A percentile compares a stretch with the other conserved stretches of the same genome.
phyloP scores from a whole-genome alignment of 306 rosid genomes.

The Carpinus viminea region DNA sequence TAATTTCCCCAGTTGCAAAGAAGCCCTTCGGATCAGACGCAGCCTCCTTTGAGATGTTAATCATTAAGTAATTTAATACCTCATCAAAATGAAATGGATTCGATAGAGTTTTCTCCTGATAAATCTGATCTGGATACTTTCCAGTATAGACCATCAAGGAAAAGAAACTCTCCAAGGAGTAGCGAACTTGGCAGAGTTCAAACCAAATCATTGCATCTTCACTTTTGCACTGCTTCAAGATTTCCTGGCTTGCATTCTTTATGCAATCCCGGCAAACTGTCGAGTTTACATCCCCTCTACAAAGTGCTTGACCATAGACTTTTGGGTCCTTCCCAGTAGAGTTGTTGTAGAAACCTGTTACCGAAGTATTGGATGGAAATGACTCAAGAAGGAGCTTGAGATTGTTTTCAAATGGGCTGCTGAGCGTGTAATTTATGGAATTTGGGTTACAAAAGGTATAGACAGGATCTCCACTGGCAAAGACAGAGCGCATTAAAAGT shows the following conservation, averaged over 20 bases:
- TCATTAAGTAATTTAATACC: conserved; percentile 33
- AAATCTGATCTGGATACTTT: conserved; percentile 31
- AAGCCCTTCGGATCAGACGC: conserved; percentile 22
- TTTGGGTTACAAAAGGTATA: conserved; percentile 25
- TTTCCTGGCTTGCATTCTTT: conserved; percentile 44
- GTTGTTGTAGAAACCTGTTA: conserved; percentile 34
- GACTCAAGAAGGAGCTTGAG: too few relatives aligned
- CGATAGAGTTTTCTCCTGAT: conserved; percentile 30
- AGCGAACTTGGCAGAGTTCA: conserved; percentile 56
- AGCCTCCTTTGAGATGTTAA: conserved; percentile 33
- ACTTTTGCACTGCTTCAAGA: conserved; percentile 34
- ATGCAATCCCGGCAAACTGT: conserved; percentile 46
- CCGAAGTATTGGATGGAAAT: too few relatives aligned
- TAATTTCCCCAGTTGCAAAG: conserved; percentile 52
- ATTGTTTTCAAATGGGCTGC: too few relatives aligned
- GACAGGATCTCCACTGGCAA: conserved; percentile 38
- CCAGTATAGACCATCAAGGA: conserved; percentile 36
- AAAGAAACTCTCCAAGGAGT: conserved; percentile 43
- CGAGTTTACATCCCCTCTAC: conserved; percentile 61
- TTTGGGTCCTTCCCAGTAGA: conserved; percentile 6
- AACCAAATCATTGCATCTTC: conserved; percentile 64
- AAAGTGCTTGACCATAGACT: conserved; percentile 49
- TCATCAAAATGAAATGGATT: conserved; percentile 19
- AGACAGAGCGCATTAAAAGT: conserved; percentile 9
- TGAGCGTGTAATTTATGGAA: conserved; percentile 24